Evolutionary conservation across 345 rosid genomes (phyloP).

Genomic region (Sisymbrium irio): DNA sequence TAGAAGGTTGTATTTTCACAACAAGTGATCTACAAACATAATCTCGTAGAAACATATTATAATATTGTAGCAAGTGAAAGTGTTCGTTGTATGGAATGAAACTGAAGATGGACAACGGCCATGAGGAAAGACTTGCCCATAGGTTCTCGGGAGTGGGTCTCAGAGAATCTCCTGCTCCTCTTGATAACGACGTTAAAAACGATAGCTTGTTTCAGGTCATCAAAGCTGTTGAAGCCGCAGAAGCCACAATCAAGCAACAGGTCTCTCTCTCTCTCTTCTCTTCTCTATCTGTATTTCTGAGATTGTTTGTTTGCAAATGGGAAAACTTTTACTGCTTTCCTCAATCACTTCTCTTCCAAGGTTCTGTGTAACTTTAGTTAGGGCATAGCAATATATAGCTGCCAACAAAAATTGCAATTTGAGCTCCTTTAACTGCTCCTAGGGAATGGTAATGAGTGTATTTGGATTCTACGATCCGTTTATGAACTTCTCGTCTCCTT

Average conservation of each 20-base stretch:
- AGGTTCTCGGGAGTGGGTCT: slow-evolving; percentile 58
- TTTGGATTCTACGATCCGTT: slow-evolving; percentile 1
- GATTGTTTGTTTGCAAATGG: slow-evolving; percentile 8
- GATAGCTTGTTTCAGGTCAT: slow-evolving; percentile 85
- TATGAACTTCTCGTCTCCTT: background rate
- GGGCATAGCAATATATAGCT: background rate
- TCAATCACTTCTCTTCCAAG: background rate
- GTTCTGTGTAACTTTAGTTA: slow-evolving; percentile 3
- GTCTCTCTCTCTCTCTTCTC: slow-evolving; percentile 38
- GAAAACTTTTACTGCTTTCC: background rate
- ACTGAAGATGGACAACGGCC: slow-evolving; percentile 92
- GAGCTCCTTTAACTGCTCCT: background rate
- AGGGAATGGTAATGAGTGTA: slow-evolving; percentile 2
- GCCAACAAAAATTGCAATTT: background rate
- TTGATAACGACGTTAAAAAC: slow-evolving; percentile 39
- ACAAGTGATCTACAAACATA: too few species aligned
- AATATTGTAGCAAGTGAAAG: too few species aligned
- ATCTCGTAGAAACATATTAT: too few species aligned
- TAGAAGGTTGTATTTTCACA: too few species aligned
- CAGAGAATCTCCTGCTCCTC: slow-evolving; percentile 32
- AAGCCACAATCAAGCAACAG: slow-evolving; percentile 90
- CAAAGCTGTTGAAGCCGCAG: slow-evolving; percentile 96
- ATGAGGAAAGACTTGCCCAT: slow-evolving; percentile 51
- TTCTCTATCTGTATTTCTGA: background rate
- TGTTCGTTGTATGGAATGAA: too few species aligned